Evolutionary conservation across 257 asterid species (phyloP), one percentile per base, ranked within the genome.

Genomic region (Coffea canephora): DNA sequence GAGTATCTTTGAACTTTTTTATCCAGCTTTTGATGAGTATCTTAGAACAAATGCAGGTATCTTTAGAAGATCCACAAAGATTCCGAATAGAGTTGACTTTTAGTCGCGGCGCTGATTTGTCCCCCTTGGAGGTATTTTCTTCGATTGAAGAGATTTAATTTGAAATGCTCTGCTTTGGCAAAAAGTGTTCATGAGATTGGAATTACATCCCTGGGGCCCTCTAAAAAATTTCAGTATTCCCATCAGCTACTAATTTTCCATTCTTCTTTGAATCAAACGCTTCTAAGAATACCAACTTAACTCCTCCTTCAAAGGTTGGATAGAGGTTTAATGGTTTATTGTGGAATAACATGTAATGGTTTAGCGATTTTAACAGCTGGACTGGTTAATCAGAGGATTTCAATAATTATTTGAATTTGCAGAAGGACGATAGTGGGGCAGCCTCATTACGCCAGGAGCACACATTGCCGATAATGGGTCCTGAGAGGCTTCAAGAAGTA

Each of bases 51-150:
- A 74, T 81, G 89, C 93, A 94, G 97, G 90, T 92, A 80, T 84
- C 92, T 68, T 81, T 94, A 81, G 98, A 94, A 80, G 97, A 94
- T 81, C 98, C 97, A 2, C 87, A 89, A 82, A 92, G 97, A 88
- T 94, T 87, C 76, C 97, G 97, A 67, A 78, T 91, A 7, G 98
- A 94, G 85, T 79, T 94, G 92, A 87, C 97, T 52, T 94, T 92
- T 81, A 94, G 97, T 84, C 91, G 97, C 13, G 97, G 98, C 66
- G 98, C 98, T 70, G 98, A 94, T 85, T 89, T 92, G 86, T 92
- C 96, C 54, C 98, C 98, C 45, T 78, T 94, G 86, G 93, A 92
- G 97, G 98, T 90, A 83, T 41, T 27, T 34, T 75, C 39, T 49
- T 68, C 43, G 66, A 34, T 62, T 74, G 46, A 68, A 66, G 25